phyloP scores from a whole-genome alignment of 257 asterid species.

The Scutellaria minor region DNA sequence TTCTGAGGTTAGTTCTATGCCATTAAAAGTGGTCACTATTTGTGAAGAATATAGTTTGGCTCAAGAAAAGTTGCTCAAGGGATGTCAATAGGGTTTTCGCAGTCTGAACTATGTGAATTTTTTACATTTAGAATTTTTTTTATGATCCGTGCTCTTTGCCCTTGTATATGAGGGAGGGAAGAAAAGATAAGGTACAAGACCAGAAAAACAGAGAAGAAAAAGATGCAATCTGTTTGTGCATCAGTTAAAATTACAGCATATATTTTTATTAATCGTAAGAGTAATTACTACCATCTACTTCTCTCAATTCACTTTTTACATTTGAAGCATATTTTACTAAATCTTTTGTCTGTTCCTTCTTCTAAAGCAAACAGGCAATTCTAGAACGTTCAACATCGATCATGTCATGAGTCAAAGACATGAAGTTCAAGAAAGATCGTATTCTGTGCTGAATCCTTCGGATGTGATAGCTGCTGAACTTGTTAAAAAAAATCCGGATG shows the following conservation, averaged over 20 bases:
- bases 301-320: not conserved
- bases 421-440: conserved; percentile 63
- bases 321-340: conserved; percentile 19
- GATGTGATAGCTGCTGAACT: conserved; percentile 72
- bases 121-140: not conserved
- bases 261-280: too few species aligned
- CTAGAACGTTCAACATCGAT: conserved; percentile 61
- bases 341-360: conserved; percentile 23
- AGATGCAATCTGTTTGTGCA: not conserved
- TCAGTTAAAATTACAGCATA: too few species aligned
- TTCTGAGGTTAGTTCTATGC: conserved; percentile 14
- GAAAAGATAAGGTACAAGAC: too few species aligned
- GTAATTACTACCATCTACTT: not conserved
- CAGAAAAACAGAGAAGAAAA: not conserved
- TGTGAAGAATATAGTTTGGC: conserved; percentile 7
- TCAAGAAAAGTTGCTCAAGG: not conserved
- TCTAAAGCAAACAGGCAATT: conserved; percentile 55
- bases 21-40: not conserved
- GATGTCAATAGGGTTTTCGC: not conserved
- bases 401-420: conserved; percentile 63
- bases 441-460: conserved; percentile 81
- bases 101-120: not conserved
- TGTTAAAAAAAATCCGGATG: conserved; percentile 57
- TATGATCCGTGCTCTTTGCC: not conserved
- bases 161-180: too few species aligned